phyloP scores from a whole-genome alignment of 169 alveolate genomes.

The Babesia ovis region DNA sequence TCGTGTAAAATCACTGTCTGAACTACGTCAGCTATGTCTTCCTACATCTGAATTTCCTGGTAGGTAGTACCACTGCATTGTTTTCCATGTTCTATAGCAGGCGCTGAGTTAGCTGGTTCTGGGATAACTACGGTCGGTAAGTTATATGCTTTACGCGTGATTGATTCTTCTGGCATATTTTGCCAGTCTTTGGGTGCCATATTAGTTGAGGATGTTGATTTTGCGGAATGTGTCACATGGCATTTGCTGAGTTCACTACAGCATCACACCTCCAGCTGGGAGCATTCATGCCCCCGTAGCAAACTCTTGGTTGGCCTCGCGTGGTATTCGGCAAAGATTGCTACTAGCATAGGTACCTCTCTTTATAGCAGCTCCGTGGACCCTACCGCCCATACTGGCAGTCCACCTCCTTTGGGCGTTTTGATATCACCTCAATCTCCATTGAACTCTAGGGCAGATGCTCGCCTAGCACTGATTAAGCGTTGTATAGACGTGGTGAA shows the following conservation, averaged over 20 bases:
- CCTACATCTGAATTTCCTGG: slow-evolving; percentile 6
- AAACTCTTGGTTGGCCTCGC: slow-evolving; percentile 42
- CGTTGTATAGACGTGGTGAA: background rate
- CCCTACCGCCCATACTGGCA: background rate
- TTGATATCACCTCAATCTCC: background rate
- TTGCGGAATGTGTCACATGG: slow-evolving; percentile 28
- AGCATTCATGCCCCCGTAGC: slow-evolving; percentile 9
- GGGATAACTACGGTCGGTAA: slow-evolving; percentile 1
- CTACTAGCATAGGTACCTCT: slow-evolving; percentile 7
- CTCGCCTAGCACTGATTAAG: background rate
- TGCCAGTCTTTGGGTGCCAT: background rate
- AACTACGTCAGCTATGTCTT: background rate
- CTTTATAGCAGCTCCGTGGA: background rate
- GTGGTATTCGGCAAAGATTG: slow-evolving; percentile 28
- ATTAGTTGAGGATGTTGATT: background rate
- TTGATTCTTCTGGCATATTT: slow-evolving; percentile 26
- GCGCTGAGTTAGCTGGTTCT: background rate
- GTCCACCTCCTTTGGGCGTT: background rate
- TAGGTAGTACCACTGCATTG: background rate
- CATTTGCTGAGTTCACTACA: slow-evolving; percentile 1
- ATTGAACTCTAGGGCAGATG: too few species aligned
- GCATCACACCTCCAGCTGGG: background rate
- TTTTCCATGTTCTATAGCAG: background rate
- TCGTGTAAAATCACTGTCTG: background rate
- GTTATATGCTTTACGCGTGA: background rate